A percentile compares a stretch with the other conserved stretches of the same genome.
Conservation (phyloP, 129 eudicot species). For the Kitagawia praeruptora region DNA sequence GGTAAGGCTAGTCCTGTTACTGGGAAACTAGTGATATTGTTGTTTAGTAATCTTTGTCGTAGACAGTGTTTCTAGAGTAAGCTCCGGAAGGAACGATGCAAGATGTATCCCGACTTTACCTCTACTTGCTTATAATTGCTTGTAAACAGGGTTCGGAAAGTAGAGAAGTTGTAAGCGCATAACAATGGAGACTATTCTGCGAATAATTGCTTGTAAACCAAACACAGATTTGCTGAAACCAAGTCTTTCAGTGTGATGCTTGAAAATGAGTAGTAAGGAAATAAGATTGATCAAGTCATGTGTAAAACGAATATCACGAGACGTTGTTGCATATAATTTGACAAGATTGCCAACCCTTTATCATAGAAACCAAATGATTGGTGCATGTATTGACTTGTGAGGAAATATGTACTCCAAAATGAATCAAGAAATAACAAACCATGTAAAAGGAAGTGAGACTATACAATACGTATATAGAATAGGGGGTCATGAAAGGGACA, state of each 20-base stretch:
- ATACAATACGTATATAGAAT: neutral
- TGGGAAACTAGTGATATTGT: no score
- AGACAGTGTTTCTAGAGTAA: no score
- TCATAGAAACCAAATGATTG: neutral
- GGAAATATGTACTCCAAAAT: neutral
- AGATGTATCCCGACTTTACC: neutral
- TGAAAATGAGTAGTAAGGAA: neutral
- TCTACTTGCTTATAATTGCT: neutral
- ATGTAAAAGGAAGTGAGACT: neutral
- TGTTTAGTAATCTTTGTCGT: neutral
- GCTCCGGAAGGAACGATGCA: neutral
- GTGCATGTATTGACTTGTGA: neutral
- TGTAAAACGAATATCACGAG: neutral
- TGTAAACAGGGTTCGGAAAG: neutral
- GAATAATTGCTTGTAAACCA: neutral
- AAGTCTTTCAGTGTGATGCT: neutral
- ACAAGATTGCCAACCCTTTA: neutral
- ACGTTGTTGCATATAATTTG: neutral
- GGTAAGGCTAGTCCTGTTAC: neutral
- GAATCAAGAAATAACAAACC: neutral
- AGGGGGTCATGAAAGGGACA: constrained; percentile 22
- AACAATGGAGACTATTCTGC: neutral
- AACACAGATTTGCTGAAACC: neutral
- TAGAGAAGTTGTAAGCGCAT: no score
- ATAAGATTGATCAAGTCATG: neutral